phyloP scores from a whole-genome alignment of 345 rosid species.

The Aquilaria malaccensis region DNA sequence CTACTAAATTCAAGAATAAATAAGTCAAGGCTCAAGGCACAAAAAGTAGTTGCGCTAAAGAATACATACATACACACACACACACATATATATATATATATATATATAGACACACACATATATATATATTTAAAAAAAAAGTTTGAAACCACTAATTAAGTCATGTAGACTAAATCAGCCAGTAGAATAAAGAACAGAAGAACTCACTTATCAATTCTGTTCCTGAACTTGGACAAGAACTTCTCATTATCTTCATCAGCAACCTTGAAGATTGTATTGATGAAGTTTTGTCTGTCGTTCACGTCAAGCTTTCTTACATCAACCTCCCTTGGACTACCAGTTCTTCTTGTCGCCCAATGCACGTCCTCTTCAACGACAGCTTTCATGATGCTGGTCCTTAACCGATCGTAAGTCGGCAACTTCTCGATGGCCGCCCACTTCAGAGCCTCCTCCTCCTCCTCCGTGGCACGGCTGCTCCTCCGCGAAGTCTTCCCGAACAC shows the following conservation, averaged over 20 bases:
- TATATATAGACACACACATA: too few species aligned
- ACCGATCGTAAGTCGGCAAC: constrained; percentile 45
- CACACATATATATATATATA: too few species aligned
- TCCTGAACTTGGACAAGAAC: constrained; percentile 41
- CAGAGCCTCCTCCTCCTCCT: constrained; percentile 53
- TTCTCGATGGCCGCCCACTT: constrained; percentile 66
- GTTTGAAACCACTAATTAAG: too few species aligned
- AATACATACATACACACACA: too few species aligned
- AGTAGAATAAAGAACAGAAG: neutral
- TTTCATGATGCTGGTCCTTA: constrained; percentile 40
- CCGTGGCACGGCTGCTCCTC: constrained; percentile 9
- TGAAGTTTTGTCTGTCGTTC: constrained; percentile 35
- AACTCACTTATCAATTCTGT: constrained; percentile 45
- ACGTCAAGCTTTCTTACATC: constrained; percentile 44
- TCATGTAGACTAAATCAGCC: too few species aligned
- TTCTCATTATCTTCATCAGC: constrained; percentile 57
- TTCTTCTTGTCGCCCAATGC: neutral
- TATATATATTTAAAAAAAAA: too few species aligned
- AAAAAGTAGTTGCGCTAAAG: too few species aligned
- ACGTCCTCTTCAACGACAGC: constrained; percentile 20
- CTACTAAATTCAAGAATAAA: too few species aligned
- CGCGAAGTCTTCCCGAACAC: too few species aligned
- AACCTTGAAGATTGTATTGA: constrained; percentile 40
- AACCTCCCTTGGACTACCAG: constrained; percentile 17
- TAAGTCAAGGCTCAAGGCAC: too few species aligned